Conservation (phyloP, 108 stramenopile genomes). For the Cyclotella distinguenda region DNA sequence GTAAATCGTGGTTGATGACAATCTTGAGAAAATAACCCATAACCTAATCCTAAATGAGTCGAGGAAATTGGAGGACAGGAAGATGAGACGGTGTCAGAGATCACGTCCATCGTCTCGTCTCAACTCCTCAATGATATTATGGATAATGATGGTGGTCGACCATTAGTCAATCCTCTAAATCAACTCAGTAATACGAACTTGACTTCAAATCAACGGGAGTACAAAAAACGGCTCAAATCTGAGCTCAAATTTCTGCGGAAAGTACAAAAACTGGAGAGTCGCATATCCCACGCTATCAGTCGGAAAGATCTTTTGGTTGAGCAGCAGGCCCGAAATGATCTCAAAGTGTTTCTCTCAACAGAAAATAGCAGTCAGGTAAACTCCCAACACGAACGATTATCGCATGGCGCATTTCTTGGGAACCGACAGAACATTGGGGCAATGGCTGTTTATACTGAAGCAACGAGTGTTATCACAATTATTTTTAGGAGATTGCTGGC, state of each 20-base stretch:
- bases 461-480: conserved; percentile 16
- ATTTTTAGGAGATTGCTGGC: conserved; percentile 27
- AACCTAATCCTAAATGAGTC: too few species aligned
- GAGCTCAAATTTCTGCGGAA: conserved; percentile 49
- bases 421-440: not conserved
- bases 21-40: too few species aligned
- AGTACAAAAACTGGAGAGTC: conserved; percentile 51
- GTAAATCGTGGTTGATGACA: too few species aligned
- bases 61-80: too few species aligned
- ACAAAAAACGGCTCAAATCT: conserved; percentile 45
- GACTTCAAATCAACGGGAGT: conserved; percentile 26
- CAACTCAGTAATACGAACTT: not conserved
- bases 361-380: too few species aligned
- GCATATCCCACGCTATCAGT: conserved; percentile 53
- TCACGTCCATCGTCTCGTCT: too few species aligned
- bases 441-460: not conserved
- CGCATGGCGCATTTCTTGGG: not conserved
- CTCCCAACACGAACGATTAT: not conserved
- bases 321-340: conserved; percentile 43
- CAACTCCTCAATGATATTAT: too few species aligned
- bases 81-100: too few species aligned
- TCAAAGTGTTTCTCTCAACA: conserved; percentile 36
- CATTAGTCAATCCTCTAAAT: not conserved
- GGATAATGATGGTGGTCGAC: not conserved
- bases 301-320: conserved; percentile 56